Evolutionary conservation across 805 yeast genomes (phyloP).

Genomic region (Wickerhamomyces subpelliculosus): DNA sequence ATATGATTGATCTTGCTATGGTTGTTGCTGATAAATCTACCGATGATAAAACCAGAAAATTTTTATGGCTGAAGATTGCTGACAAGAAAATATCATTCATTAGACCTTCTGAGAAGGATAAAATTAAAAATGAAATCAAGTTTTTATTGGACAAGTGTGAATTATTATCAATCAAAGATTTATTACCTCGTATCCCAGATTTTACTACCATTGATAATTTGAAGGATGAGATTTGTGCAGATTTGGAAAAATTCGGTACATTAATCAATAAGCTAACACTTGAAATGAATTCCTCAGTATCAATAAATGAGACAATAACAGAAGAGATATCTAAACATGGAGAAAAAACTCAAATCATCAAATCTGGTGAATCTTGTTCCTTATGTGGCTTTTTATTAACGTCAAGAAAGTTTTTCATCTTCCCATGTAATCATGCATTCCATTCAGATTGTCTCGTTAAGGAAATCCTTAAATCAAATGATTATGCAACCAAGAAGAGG

Average conservation of each 20-base stretch:
- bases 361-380: conserved; percentile 80
- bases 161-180: conserved; percentile 63
- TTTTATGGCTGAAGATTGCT: conserved; percentile 63
- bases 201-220: conserved; percentile 74
- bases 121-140: conserved; percentile 22
- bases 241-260: conserved; percentile 67
- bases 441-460: conserved; percentile 84
- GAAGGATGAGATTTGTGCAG: conserved; percentile 73
- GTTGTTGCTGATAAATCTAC: conserved; percentile 51
- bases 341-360: conserved; percentile 56
- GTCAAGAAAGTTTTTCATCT: conserved; percentile 66
- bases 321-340: conserved; percentile 47
- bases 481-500: conserved; percentile 57
- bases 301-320: conserved; percentile 52
- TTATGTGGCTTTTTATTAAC: conserved; percentile 65
- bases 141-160: conserved; percentile 39
- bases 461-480: conserved; percentile 51
- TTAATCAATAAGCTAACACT: conserved; percentile 56
- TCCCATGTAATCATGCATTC: conserved; percentile 87
- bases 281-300: conserved; percentile 71
- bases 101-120: conserved; percentile 22
- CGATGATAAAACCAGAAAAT: conserved; percentile 49
- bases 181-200: conserved; percentile 81
- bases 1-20: conserved; percentile 51
- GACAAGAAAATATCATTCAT: conserved; percentile 21